Evolutionary conservation across 2,329 filamentous ascomycete species (phyloP), one percentile per base, ranked within the genome.

Genomic region (Orbilia brochopaga): DNA sequence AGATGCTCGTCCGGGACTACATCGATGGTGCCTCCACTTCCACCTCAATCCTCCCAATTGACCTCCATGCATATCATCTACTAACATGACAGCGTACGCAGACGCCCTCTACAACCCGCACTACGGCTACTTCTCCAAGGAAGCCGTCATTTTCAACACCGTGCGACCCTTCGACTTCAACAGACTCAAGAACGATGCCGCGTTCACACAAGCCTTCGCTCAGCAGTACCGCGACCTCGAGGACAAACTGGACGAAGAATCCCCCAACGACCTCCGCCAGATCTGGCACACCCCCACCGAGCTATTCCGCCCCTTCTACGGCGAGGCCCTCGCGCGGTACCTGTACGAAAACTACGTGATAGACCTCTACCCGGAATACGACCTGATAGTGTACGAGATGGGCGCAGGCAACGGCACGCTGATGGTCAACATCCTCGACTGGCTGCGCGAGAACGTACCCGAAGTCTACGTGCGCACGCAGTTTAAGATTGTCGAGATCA

Each of bases 211-310:
- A 46, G 81, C 90, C 74, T 83, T 97, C 0, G 88, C 90, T 44
- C 83, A 87, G 74, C 87, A 91, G 73, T 99, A 97, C 79, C 90
- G 87, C 52, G 87, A 90, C 75, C 97, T 99, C 77, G 94, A 99
- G 80, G 91, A 97, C 78, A 82, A 83, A 21, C 85, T 99, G 66
- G 95, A 99, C 79, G 83, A 85, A 67, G 83, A 88, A 21, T 80
- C 81, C 57, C 85, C 85, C 52, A 86, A 90, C 81, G 86, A 90
- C 53, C 89, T 90, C 44, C 87, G 94, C 8, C 94, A 99, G 81
- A 84, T 99, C 51, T 99, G 94, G 94, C 95, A 99, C 80, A 99
- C 94, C 11, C 94, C 95, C 0, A 99, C 94, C 0, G 94, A 99
- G 82, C 86, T 99, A 19, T 99, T 99, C 82, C 87, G 91, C 32